Evolutionary conservation across 1,284 basidiomycete genomes (phyloP).

Genomic region (Polyporus tsugae): DNA sequence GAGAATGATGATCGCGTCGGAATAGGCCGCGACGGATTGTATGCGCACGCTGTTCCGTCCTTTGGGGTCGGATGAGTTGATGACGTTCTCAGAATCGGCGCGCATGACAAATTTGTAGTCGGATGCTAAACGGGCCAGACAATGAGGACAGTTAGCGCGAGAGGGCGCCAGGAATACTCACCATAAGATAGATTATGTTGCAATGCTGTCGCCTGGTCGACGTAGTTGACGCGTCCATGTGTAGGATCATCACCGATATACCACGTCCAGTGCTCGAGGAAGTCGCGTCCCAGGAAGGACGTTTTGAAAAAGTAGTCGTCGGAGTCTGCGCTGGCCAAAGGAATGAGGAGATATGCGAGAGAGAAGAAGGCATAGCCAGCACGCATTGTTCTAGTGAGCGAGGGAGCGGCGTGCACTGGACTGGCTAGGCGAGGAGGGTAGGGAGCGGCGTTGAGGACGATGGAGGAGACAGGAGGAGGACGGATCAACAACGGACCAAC

Average conservation of each 20-base stretch:
- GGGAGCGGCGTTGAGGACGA: not conserved
- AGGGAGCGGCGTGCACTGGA: slow-evolving; percentile 34
- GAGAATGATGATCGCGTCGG: slow-evolving; percentile 55
- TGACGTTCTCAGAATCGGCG: slow-evolving; percentile 50
- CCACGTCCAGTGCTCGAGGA: slow-evolving; percentile 56
- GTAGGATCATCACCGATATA: slow-evolving; percentile 60
- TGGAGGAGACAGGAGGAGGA: not conserved
- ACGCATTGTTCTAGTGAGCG: slow-evolving; percentile 38
- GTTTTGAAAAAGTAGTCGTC: slow-evolving; percentile 43
- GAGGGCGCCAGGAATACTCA: not conserved
- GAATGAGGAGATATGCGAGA: slow-evolving; percentile 34
- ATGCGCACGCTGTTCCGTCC: slow-evolving; percentile 65
- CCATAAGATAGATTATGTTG: slow-evolving; percentile 48
- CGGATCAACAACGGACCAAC: no score
- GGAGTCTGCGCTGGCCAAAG: slow-evolving; percentile 33
- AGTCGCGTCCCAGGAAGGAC: slow-evolving; percentile 50
- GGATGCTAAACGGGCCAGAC: not conserved
- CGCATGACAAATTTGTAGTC: slow-evolving; percentile 57
- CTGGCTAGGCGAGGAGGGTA: slow-evolving; percentile 30
- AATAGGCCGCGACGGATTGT: slow-evolving; percentile 50
- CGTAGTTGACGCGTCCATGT: slow-evolving; percentile 63
- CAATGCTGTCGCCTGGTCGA: slow-evolving; percentile 49
- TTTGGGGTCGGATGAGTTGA: slow-evolving; percentile 41
- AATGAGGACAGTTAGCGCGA: not conserved
- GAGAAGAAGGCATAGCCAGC: slow-evolving; percentile 34